These are phyloP conservation scores for Cetradonia linearis DNA, from an alignment of 495 filamentous ascomycete genomes.

Conservation along the genomic window DNA sequence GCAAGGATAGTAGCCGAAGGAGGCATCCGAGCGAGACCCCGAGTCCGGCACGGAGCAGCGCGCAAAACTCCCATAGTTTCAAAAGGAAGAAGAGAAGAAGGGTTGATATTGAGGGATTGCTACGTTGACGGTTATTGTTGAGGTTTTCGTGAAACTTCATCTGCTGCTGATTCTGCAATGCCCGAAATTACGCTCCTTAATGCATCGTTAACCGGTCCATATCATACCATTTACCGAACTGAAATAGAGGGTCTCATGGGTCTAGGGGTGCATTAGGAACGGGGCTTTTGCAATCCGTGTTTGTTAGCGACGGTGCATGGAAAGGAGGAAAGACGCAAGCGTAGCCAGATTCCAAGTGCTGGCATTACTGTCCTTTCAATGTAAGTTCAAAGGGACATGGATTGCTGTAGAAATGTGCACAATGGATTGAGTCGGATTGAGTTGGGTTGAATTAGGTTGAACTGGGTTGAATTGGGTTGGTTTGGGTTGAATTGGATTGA, in stretches of 20 bases:
- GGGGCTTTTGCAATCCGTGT: background rate
- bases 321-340: background rate
- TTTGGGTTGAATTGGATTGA: background rate
- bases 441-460: background rate
- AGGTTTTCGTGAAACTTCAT: background rate
- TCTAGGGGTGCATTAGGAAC: background rate
- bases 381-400: background rate
- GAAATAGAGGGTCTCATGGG: background rate
- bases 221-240: background rate
- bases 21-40: conserved; percentile 17
- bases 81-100: conserved; percentile 27
- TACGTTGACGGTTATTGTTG: conserved; percentile 16
- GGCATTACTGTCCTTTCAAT: conserved; percentile 11
- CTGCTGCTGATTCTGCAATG: background rate
- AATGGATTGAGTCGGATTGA: background rate
- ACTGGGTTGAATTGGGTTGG: background rate
- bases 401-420: background rate
- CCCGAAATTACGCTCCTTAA: background rate
- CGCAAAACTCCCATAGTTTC: conserved; percentile 20
- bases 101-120: conserved; percentile 25
- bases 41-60: conserved; percentile 22
- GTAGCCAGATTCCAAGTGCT: background rate
- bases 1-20: conserved; percentile 14
- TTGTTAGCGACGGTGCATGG: background rate
- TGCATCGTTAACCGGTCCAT: background rate